Percentiles rank a stretch among this genome's conserved stretches.
Conservation (phyloP, 2,329 filamentous ascomycete species). For the Neophaeococcomyces aloes region DNA sequence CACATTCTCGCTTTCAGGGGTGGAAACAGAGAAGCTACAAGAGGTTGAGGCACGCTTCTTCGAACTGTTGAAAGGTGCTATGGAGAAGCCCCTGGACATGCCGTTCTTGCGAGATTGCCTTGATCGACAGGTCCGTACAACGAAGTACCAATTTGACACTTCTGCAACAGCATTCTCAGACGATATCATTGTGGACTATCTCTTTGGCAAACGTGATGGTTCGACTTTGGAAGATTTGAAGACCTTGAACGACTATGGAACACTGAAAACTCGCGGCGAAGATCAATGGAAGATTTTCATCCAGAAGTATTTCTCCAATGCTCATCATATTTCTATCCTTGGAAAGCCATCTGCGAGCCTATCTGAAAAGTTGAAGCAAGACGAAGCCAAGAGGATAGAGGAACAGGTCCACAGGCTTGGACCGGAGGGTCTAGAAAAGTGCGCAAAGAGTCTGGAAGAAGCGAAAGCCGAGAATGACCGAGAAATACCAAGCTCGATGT, state of each 20-base stretch:
- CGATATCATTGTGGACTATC: conserved; percentile 81
- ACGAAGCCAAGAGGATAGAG: conserved; percentile 68
- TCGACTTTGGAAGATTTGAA: conserved; percentile 56
- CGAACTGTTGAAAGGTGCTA: conserved; percentile 69
- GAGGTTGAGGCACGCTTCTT: conserved; percentile 79
- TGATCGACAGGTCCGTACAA: conserved; percentile 64
- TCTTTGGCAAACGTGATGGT: conserved; percentile 80
- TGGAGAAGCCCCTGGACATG: conserved; percentile 75
- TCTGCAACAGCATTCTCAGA: conserved; percentile 71
- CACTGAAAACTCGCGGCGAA: conserved; percentile 68
- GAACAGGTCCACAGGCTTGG: conserved; percentile 71
- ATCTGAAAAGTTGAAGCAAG: conserved; percentile 67
- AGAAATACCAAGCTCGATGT: conserved; percentile 69
- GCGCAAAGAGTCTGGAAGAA: conserved; percentile 64
- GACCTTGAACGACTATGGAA: conserved; percentile 40
- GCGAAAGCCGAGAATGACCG: conserved; percentile 84
- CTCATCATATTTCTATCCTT: conserved; percentile 75
- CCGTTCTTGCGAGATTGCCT: conserved; percentile 82
- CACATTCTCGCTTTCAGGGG: conserved; percentile 74
- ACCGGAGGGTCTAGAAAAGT: conserved; percentile 63
- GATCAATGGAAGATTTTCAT: conserved; percentile 73
- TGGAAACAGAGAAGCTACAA: conserved; percentile 73
- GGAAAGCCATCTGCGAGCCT: conserved; percentile 75
- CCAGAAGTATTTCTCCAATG: conserved; percentile 73
- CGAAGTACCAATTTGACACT: conserved; percentile 73